Conservation (phyloP, 768 basidiomycete genomes). For the Pleurotus ostreatus region DNA sequence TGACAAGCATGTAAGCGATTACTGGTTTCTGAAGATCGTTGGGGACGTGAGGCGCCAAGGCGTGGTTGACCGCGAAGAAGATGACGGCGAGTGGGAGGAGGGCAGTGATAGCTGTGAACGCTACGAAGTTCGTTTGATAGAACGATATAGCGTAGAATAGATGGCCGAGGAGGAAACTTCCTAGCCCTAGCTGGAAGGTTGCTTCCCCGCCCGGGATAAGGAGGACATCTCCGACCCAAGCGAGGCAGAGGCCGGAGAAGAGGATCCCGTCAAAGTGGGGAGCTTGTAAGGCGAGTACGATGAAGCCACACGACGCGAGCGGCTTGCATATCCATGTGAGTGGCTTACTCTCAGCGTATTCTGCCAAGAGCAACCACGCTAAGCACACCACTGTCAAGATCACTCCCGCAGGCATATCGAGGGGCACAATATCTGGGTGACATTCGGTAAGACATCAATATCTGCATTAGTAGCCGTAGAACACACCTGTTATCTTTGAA, state of each 20-base stretch:
- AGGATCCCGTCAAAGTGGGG: neutral
- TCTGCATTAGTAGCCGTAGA: too few species aligned
- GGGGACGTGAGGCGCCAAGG: neutral
- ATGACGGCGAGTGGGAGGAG: constrained; percentile 2
- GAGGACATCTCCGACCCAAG: constrained; percentile 6
- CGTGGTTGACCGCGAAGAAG: constrained; percentile 7
- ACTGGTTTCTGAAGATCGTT: constrained; percentile 1
- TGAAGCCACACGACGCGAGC: constrained; percentile 4
- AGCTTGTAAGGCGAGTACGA: neutral
- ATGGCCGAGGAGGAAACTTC: constrained; percentile 5
- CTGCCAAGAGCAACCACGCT: constrained; percentile 6
- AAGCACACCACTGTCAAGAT: constrained; percentile 4
- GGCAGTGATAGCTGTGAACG: neutral
- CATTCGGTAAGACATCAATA: too few species aligned
- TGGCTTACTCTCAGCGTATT: constrained; percentile 1
- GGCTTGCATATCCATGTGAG: constrained; percentile 7
- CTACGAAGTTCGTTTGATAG: neutral
- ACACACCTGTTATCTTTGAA: too few species aligned
- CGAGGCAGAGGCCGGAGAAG: constrained; percentile 2
- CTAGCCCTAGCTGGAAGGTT: constrained; percentile 1
- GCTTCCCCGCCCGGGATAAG: constrained; percentile 1
- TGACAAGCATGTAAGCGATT: constrained; percentile 5
- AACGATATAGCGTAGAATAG: constrained; percentile 5
- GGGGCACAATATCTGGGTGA: neutral
- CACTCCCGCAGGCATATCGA: neutral